phyloP scores from a whole-genome alignment of 164 flowering plant species.

The Berberis thunbergii region DNA sequence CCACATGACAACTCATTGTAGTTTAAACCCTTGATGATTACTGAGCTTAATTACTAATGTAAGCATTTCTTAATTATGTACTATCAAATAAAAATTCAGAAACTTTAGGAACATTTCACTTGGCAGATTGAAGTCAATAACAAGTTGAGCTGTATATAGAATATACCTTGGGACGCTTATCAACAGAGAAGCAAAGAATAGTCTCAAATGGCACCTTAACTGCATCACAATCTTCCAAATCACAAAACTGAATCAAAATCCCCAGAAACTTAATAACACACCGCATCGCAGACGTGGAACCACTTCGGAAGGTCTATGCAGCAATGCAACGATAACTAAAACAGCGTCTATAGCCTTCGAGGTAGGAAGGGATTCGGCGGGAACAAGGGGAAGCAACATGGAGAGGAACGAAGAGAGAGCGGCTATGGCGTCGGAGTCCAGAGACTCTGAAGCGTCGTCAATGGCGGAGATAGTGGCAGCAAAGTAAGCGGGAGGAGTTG shows the following conservation, averaged over 20 bases:
- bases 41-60: too few species aligned
- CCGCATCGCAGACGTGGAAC: slow-evolving; percentile 39
- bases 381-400: slow-evolving; percentile 46
- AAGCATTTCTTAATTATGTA: too few species aligned
- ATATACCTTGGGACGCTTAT: slow-evolving; percentile 85
- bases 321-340: slow-evolving; percentile 29
- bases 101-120: background rate
- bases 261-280: slow-evolving; percentile 67
- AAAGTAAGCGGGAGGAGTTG: slow-evolving; percentile 67
- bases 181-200: slow-evolving; percentile 49
- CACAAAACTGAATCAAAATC: slow-evolving; percentile 46
- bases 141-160: background rate
- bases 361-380: slow-evolving; percentile 23
- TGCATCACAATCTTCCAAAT: slow-evolving; percentile 55
- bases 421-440: slow-evolving; percentile 34
- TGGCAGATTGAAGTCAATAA: too few species aligned
- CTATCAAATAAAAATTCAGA: background rate
- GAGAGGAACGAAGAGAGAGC: slow-evolving; percentile 61
- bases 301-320: slow-evolving; percentile 16
- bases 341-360: slow-evolving; percentile 58
- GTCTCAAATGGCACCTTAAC: slow-evolving; percentile 38
- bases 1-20: too few species aligned
- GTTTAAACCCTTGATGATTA: too few species aligned
- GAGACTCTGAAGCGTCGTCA: slow-evolving; percentile 17
- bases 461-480: slow-evolving; percentile 62